These are phyloP conservation scores for Ascochyta fabae DNA, from an alignment of 2,329 filamentous ascomycete species.

Conservation along the genomic window DNA sequence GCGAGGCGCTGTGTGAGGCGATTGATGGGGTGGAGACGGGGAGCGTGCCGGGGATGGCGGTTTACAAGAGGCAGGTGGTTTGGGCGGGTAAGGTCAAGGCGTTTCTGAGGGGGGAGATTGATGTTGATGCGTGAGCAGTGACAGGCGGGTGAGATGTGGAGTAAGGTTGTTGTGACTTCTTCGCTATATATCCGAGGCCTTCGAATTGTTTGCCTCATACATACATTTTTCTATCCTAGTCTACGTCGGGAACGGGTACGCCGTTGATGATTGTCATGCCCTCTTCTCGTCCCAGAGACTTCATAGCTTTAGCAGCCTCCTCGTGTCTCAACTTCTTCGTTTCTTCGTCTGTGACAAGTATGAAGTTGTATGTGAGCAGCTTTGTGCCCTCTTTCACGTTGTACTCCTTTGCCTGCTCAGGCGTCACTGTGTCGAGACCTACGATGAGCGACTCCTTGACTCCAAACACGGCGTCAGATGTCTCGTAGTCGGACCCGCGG, in stretches of 20 bases:
- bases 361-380: slow-evolving; percentile 76
- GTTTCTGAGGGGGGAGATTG: slow-evolving; percentile 52
- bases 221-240: slow-evolving; percentile 44
- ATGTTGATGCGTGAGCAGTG: slow-evolving; percentile 8
- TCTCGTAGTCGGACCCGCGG: slow-evolving; percentile 80
- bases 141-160: not conserved
- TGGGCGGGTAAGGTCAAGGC: slow-evolving; percentile 64
- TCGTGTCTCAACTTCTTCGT: slow-evolving; percentile 69
- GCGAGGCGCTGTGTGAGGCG: slow-evolving; percentile 60
- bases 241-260: slow-evolving; percentile 74
- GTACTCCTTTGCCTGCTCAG: slow-evolving; percentile 51
- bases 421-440: slow-evolving; percentile 33
- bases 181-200: slow-evolving; percentile 5
- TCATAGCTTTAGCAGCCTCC: slow-evolving; percentile 71
- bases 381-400: slow-evolving; percentile 68
- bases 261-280: slow-evolving; percentile 78
- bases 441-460: slow-evolving; percentile 77
- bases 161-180: not conserved
- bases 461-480: slow-evolving; percentile 83
- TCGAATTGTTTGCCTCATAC: slow-evolving; percentile 9
- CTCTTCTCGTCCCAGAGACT: slow-evolving; percentile 63
- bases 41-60: slow-evolving; percentile 63
- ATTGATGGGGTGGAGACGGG: slow-evolving; percentile 66
- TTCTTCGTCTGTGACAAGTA: slow-evolving; percentile 75
- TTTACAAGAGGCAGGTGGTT: slow-evolving; percentile 64